These are phyloP conservation scores for Scutellaria galericulata DNA, from an alignment of 257 asterid species.

Conservation along the genomic window DNA sequence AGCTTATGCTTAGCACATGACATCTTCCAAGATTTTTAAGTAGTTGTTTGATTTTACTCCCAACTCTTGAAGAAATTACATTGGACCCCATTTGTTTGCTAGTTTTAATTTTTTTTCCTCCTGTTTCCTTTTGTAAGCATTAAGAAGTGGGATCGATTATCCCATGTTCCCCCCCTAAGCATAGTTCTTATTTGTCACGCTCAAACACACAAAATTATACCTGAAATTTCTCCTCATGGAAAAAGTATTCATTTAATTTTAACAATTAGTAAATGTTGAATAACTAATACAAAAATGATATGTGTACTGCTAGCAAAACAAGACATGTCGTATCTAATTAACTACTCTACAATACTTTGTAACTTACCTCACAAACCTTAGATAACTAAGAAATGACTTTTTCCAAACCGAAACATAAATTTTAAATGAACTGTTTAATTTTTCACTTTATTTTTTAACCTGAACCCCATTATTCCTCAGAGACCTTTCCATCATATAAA, in stretches of 20 bases:
- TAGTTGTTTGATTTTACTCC: conserved; percentile 19
- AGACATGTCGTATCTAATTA: not conserved
- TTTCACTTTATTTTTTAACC: not conserved
- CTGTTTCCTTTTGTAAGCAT: not conserved
- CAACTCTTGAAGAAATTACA: not conserved
- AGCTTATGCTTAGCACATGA: not conserved
- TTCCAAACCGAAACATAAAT: conserved; percentile 17
- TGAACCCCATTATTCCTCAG: not conserved
- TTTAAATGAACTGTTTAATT: not conserved
- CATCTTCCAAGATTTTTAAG: not conserved
- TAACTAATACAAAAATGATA: not conserved
- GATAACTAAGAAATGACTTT: conserved; percentile 8
- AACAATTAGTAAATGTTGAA: conserved; percentile 4
- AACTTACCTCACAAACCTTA: conserved; percentile 4
- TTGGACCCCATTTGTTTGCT: not conserved
- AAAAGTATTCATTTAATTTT: not conserved
- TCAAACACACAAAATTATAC: conserved; percentile 12
- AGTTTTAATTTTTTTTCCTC: not conserved
- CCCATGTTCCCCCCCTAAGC: not conserved
- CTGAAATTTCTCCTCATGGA: not conserved
- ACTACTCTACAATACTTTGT: not conserved
- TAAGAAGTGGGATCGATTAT: not conserved
- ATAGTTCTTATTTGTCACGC: not conserved
- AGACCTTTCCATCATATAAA: not conserved
- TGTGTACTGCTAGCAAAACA: not conserved